Evolutionary conservation across 768 basidiomycete genomes (phyloP).

Genomic region (Tephrocybe rancida): DNA sequence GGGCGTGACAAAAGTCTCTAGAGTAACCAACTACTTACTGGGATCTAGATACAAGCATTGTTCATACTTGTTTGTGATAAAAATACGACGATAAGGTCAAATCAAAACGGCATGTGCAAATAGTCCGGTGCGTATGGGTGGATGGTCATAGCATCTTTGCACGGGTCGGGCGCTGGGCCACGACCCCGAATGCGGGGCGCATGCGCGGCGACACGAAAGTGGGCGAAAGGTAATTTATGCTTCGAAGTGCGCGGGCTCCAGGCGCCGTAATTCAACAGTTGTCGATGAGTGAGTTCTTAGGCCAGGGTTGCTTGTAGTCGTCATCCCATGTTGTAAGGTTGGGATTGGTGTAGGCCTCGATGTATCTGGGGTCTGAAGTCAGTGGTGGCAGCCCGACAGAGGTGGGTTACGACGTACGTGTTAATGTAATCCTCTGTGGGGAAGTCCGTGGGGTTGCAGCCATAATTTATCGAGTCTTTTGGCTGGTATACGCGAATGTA

Average conservation of each 20-base stretch:
- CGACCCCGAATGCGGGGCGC: slow-evolving; percentile 6
- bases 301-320: slow-evolving; percentile 56
- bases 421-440: slow-evolving; percentile 79
- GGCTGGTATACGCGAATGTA: slow-evolving; percentile 76
- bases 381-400: background rate
- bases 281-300: slow-evolving; percentile 56
- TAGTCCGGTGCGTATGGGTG: background rate
- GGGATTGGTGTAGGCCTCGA: slow-evolving; percentile 73
- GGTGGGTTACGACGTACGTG: slow-evolving; percentile 36
- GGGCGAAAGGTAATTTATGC: background rate
- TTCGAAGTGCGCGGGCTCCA: slow-evolving; percentile 1
- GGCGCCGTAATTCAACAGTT: slow-evolving; percentile 29
- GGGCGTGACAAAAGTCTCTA: background rate
- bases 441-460: slow-evolving; percentile 67
- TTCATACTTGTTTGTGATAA: background rate
- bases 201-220: background rate
- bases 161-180: slow-evolving; percentile 12
- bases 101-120: slow-evolving; percentile 1
- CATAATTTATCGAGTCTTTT: slow-evolving; percentile 60
- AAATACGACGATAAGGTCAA: background rate
- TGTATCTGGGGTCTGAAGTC: slow-evolving; percentile 37
- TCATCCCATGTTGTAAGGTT: slow-evolving; percentile 57
- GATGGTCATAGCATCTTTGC: slow-evolving; percentile 3
- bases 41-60: slow-evolving; percentile 4
- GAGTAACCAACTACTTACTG: slow-evolving; percentile 9